Percentiles rank a stretch among this genome's conserved stretches.
phyloP scores from a whole-genome alignment of 2,329 filamentous ascomycete genomes.

The Verticillium dahliae region DNA sequence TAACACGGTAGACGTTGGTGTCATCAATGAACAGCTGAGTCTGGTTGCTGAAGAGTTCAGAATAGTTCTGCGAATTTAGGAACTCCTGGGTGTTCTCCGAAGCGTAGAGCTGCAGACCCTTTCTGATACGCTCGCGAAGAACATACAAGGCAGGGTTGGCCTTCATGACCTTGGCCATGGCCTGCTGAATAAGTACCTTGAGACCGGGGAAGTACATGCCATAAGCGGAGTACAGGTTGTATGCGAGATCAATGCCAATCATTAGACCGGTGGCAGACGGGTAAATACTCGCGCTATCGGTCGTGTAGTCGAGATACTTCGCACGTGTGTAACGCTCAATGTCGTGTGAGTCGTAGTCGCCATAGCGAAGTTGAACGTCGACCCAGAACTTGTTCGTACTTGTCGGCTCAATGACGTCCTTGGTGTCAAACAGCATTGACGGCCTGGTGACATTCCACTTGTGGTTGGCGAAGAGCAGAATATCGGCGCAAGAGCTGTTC shows the following conservation, averaged over 20 bases:
- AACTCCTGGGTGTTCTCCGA: conserved; percentile 99
- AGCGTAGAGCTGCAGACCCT: conserved; percentile 94
- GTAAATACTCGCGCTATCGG: conserved; percentile 97
- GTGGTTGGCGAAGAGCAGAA: conserved; percentile 91
- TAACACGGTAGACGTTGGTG: conserved; percentile 98
- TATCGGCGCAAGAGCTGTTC: conserved; percentile 98
- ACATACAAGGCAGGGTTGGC: conserved; percentile 96
- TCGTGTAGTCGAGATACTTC: conserved; percentile 98
- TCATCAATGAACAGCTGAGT: conserved; percentile 98
- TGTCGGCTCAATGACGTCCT: conserved; percentile 87
- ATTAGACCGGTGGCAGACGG: conserved; percentile 94
- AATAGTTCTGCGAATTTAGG: conserved; percentile 98
- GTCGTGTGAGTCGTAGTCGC: conserved; percentile 98
- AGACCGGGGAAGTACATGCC: conserved; percentile 98
- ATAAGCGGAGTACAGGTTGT: conserved; percentile 97
- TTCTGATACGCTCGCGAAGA: conserved; percentile 92
- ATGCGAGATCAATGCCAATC: conserved; percentile 95
- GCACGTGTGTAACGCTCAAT: conserved; percentile 96
- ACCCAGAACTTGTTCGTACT: conserved; percentile 99
- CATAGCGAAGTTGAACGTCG: conserved; percentile 92
- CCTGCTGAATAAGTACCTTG: conserved; percentile 91
- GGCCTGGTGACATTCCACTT: conserved; percentile 98
- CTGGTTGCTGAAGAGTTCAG: conserved; percentile 97
- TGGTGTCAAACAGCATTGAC: conserved; percentile 90
- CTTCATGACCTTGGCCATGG: conserved; percentile 99